These are phyloP conservation scores for Penicillium frequentans DNA, from an alignment of 2,329 filamentous ascomycete genomes.

Conservation along the genomic window DNA sequence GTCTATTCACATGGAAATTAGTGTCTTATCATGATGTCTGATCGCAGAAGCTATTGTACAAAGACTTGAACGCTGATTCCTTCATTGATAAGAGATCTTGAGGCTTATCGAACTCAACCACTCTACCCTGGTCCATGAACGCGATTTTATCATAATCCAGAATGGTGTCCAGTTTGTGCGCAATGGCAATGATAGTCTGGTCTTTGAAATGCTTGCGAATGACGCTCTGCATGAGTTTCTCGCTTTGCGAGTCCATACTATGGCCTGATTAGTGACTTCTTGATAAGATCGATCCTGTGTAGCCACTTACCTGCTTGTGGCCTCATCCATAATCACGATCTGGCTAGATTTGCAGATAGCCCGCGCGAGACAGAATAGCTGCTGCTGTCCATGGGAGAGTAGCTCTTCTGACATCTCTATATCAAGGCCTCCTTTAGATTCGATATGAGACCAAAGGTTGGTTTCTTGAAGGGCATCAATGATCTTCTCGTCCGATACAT, in stretches of 20 bases:
- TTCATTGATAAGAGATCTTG: constrained; percentile 13
- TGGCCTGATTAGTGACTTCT: not conserved
- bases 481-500: constrained; percentile 20
- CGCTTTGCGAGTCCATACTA: constrained; percentile 57
- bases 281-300: not conserved
- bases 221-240: constrained; percentile 53
- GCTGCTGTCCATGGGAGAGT: constrained; percentile 55
- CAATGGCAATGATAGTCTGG: constrained; percentile 58
- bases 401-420: constrained; percentile 36
- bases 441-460: constrained; percentile 28
- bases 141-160: constrained; percentile 31
- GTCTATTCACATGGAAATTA: not conserved
- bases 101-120: constrained; percentile 27
- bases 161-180: constrained; percentile 48
- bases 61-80: constrained; percentile 19
- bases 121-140: constrained; percentile 23
- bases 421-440: constrained; percentile 30
- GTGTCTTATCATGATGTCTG: not conserved
- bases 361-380: constrained; percentile 59
- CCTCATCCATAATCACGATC: constrained; percentile 26
- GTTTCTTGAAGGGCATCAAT: constrained; percentile 25
- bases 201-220: constrained; percentile 50
- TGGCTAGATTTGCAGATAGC: constrained; percentile 48
- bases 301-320: constrained; percentile 21
- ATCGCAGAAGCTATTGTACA: constrained; percentile 11